Percentiles rank a stretch among this genome's conserved stretches.
Evolutionary conservation across 176 grass and related monocot genomes (phyloP).

Genomic region (Tillandsia leiboldiana): DNA sequence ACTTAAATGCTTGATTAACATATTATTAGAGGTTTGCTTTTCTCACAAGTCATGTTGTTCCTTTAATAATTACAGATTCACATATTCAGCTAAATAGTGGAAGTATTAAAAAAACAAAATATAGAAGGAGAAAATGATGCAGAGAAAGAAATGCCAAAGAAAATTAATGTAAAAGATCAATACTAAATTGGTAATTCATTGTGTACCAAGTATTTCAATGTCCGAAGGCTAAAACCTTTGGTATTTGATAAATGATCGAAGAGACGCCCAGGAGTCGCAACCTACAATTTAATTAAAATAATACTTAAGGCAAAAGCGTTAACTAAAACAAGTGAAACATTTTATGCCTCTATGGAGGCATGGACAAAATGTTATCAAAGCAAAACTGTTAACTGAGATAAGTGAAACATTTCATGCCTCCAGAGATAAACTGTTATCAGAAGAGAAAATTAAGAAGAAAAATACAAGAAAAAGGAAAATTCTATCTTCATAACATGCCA

Average conservation of each 20-base stretch:
- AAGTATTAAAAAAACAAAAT: too few relatives aligned
- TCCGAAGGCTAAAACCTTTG: slow-evolving; percentile 81
- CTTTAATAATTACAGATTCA: too few relatives aligned
- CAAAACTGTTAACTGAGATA: too few relatives aligned
- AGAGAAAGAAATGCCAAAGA: too few relatives aligned
- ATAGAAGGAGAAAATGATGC: too few relatives aligned
- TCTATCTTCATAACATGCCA: not conserved
- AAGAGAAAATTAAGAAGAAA: not conserved
- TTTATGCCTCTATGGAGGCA: too few relatives aligned
- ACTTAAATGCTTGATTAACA: too few relatives aligned
- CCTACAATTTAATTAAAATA: slow-evolving; percentile 38
- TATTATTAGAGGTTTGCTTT: too few relatives aligned
- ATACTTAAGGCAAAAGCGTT: not conserved
- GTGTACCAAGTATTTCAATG: slow-evolving; percentile 76
- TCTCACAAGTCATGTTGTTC: too few relatives aligned
- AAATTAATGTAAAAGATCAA: too few relatives aligned
- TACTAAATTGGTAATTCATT: not conserved
- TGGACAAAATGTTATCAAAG: too few relatives aligned
- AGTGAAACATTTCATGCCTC: not conserved
- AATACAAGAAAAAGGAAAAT: not conserved
- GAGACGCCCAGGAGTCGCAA: slow-evolving; percentile 67
- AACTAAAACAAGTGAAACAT: not conserved
- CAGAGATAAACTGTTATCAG: not conserved
- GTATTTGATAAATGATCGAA: slow-evolving; percentile 82
- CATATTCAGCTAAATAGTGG: too few relatives aligned